phyloP scores from a whole-genome alignment of 2,329 filamentous ascomycete species.

The Tolypocladium endophyticum region DNA sequence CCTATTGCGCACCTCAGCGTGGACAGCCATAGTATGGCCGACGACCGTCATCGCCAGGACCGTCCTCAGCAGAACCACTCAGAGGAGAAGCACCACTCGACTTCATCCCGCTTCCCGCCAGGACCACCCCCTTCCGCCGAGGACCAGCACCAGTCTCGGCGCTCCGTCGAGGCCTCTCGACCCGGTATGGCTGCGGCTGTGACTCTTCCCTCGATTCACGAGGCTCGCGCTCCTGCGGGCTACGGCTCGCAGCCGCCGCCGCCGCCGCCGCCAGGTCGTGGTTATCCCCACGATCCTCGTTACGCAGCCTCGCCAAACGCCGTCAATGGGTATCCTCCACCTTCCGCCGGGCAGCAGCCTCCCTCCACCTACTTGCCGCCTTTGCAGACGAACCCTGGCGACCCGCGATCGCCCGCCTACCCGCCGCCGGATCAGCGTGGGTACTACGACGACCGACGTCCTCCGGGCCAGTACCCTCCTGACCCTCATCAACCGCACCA shows the following conservation, averaged over 20 bases:
- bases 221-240: slow-evolving; percentile 22
- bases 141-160: background rate
- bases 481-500: slow-evolving; percentile 8
- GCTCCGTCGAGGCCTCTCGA: slow-evolving; percentile 12
- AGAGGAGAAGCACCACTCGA: slow-evolving; percentile 19
- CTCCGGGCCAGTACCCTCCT: slow-evolving; percentile 14
- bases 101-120: slow-evolving; percentile 3
- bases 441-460: slow-evolving; percentile 25
- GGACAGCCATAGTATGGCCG: slow-evolving; percentile 24
- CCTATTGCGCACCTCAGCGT: slow-evolving; percentile 10
- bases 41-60: slow-evolving; percentile 26
- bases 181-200: slow-evolving; percentile 32
- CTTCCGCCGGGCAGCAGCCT: slow-evolving; percentile 21
- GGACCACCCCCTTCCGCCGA: background rate
- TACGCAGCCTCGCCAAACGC: slow-evolving; percentile 31
- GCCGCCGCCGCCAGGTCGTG: slow-evolving; percentile 14
- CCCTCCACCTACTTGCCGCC: slow-evolving; percentile 25
- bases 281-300: slow-evolving; percentile 22
- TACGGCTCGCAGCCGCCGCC: slow-evolving; percentile 15
- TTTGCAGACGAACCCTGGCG: slow-evolving; percentile 22
- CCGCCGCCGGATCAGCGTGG: slow-evolving; percentile 28
- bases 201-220: slow-evolving; percentile 40
- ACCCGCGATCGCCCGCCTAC: slow-evolving; percentile 23
- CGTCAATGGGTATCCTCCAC: slow-evolving; percentile 35
- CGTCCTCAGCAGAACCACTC: slow-evolving; percentile 22